Conservation (phyloP, 495 filamentous ascomycete species). For the Penicillium parvum region DNA sequence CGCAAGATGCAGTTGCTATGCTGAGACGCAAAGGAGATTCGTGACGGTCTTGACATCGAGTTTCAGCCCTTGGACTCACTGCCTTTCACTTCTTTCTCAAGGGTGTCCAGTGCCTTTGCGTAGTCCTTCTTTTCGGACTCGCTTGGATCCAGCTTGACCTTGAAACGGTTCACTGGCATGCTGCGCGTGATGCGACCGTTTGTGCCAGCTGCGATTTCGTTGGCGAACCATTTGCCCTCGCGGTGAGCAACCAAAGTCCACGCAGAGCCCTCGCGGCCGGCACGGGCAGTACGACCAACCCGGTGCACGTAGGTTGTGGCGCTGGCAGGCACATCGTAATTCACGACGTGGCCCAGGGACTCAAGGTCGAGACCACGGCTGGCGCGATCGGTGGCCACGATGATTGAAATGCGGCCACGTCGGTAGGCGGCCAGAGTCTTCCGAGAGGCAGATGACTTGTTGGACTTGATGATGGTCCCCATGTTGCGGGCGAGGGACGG, state of each 20-base stretch:
- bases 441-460: constrained; percentile 59
- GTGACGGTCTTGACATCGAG: too few species aligned
- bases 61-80: constrained; percentile 1
- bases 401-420: constrained; percentile 59
- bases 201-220: constrained; percentile 56
- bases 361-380: constrained; percentile 87
- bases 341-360: constrained; percentile 77
- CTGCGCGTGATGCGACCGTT: constrained; percentile 43
- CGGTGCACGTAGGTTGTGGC: constrained; percentile 85
- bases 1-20: too few species aligned
- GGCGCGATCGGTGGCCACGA: constrained; percentile 88
- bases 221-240: constrained; percentile 85
- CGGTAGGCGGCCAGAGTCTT: constrained; percentile 61
- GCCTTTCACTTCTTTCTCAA: constrained; percentile 41
- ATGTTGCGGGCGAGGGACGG: constrained; percentile 54
- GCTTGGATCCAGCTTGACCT: constrained; percentile 37
- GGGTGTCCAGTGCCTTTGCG: constrained; percentile 50
- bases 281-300: constrained; percentile 85
- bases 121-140: constrained; percentile 50
- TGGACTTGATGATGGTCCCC: constrained; percentile 70
- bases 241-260: constrained; percentile 75
- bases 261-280: constrained; percentile 68
- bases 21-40: too few species aligned
- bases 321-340: constrained; percentile 86
- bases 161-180: constrained; percentile 44